Evolutionary conservation across 2,329 filamentous ascomycete species (phyloP), one percentile per base, ranked within the genome.

Genomic region (Claviceps maximensis): DNA sequence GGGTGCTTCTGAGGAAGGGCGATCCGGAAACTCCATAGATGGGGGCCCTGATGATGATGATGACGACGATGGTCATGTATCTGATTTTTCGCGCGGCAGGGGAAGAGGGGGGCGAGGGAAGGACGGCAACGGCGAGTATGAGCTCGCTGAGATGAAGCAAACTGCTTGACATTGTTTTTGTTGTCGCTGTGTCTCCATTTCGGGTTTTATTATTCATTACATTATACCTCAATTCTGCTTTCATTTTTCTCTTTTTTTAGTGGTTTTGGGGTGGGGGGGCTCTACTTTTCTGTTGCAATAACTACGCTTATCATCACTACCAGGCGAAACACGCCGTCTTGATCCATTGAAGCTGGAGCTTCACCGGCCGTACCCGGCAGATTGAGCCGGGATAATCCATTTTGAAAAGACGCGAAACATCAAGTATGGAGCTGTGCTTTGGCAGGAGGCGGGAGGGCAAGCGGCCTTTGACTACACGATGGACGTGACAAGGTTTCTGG

Each of bases 71-170:
- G 57, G 45, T 5, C 54, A 47, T 19, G 54, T 45, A 0, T 19
- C 36, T 21, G 45, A 45, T 21, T 51, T 46, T 40, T 51, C 50
- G n/a, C 50, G 50, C 33, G 42, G 29, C 19, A 46, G 50, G n/a
- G 50, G 40, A 5, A 25, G 77, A 41, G 79, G 75, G 0, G 79
- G 75, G 0, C 70, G 78, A 53, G 75, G 75, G 1, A 69, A 74
- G 50, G 78, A 80, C 57, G 75, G 75, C 0, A 74, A 69, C 1
- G 79, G 76, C 13, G 79, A 80, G 56, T 86, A 86, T 65, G 83
- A 86, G 65, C 84, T 86, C 80, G 76, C 78, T 10, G 70, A 72
- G 42, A 71, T 81, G 62, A 75, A 75, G 53, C 55, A 59, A 33
- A 42, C 40, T 46, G 13, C 50, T 36, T 57, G 36, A 56, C 6